phyloP scores from a whole-genome alignment of 108 stramenopile species.

The Bacterosira constricta region DNA sequence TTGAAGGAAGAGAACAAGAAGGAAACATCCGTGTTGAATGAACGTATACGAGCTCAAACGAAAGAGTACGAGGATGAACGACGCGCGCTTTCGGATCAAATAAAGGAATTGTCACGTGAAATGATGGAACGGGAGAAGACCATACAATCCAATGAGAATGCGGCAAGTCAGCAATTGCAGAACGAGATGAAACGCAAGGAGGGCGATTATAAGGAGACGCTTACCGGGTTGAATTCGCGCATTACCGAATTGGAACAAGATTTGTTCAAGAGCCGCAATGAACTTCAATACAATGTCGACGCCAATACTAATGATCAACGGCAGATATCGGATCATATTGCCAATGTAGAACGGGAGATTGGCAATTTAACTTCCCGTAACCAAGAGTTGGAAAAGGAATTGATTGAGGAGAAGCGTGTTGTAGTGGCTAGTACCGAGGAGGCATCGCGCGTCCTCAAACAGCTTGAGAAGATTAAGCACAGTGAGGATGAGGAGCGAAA shows the following conservation, averaged over 20 bases:
- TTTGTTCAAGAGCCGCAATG: slow-evolving; percentile 34
- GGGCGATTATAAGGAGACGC: slow-evolving; percentile 21
- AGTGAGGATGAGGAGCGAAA: slow-evolving; percentile 38
- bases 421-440: slow-evolving; percentile 42
- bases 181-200: slow-evolving; percentile 40
- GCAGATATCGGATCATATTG: slow-evolving; percentile 22
- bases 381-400: slow-evolving; percentile 43
- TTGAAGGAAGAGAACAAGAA: slow-evolving; percentile 33
- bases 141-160: slow-evolving; percentile 17
- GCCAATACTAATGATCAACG: slow-evolving; percentile 14
- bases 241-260: slow-evolving; percentile 32
- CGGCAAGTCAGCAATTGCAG: slow-evolving; percentile 4
- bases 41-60: slow-evolving; percentile 18
- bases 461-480: slow-evolving; percentile 32
- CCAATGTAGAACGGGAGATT: slow-evolving; percentile 34
- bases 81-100: slow-evolving; percentile 7
- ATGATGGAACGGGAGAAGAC: slow-evolving; percentile 40
- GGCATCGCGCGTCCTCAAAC: slow-evolving; percentile 37
- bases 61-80: slow-evolving; percentile 41
- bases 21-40: slow-evolving; percentile 22
- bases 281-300: slow-evolving; percentile 26
- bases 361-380: slow-evolving; percentile 1
- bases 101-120: slow-evolving; percentile 33
- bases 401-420: slow-evolving; percentile 34
- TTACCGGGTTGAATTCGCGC: slow-evolving; percentile 17